Conservation (phyloP, 208 protist species). For the Phytomonas francai region DNA sequence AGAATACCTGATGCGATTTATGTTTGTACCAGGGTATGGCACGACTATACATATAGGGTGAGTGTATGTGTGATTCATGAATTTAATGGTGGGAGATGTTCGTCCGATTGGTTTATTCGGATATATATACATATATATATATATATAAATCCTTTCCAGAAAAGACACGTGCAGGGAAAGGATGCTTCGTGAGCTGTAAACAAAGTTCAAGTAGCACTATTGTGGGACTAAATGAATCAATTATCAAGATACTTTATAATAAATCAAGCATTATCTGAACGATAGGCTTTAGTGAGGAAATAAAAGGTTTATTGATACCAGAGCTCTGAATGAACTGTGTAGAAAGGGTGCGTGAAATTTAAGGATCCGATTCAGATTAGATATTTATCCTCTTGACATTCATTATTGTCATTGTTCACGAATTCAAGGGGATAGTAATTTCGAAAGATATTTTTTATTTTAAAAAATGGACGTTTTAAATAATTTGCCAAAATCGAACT, state of each 20-base stretch:
- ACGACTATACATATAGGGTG: not conserved
- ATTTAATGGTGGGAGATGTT: slow-evolving; percentile 6
- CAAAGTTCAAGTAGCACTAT: not conserved
- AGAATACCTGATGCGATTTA: not conserved
- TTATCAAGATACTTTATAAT: not conserved
- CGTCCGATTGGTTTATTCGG: not conserved
- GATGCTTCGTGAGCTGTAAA: not conserved
- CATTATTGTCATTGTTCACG: not conserved
- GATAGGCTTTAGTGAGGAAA: not conserved
- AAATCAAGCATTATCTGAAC: not conserved
- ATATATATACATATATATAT: slow-evolving; percentile 18
- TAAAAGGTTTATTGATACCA: not conserved
- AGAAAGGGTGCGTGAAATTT: not conserved
- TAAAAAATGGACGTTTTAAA: not conserved
- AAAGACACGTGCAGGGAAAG: not conserved
- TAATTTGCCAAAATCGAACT: not conserved
- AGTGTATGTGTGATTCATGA: not conserved
- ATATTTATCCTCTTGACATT: not conserved
- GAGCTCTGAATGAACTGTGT: not conserved
- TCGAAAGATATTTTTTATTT: not conserved
- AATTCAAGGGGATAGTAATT: not conserved
- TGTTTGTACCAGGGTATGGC: not conserved
- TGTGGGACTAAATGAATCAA: not conserved
- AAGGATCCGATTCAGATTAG: not conserved
- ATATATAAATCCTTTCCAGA: slow-evolving; percentile 4